Percentiles rank a stretch among this genome's conserved stretches.
These are phyloP conservation scores for Hypericum androsaemum DNA, from an alignment of 345 rosid genomes.

Conservation along the genomic window DNA sequence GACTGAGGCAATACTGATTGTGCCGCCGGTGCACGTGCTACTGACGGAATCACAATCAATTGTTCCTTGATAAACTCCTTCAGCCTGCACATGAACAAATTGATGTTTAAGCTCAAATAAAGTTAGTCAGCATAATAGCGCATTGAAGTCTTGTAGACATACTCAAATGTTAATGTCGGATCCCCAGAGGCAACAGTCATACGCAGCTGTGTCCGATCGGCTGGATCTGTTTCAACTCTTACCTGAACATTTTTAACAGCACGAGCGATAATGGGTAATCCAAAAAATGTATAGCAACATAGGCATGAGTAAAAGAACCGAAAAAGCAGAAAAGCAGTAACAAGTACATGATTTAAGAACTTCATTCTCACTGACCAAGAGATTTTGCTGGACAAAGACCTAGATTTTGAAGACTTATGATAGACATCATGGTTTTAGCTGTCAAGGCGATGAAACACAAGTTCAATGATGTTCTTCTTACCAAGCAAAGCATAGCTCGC, in stretches of 20 bases:
- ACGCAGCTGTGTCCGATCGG: conserved; percentile 96
- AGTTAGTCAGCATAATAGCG: not conserved
- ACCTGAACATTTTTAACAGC: conserved; percentile 27
- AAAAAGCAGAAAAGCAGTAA: too few relatives aligned
- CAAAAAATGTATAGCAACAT: too few relatives aligned
- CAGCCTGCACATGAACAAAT: conserved; percentile 42
- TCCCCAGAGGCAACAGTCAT: conserved; percentile 93
- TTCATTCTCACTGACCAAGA: too few relatives aligned
- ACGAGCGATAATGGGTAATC: too few relatives aligned
- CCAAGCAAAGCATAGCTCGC: conserved; percentile 86
- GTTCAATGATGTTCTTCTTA: conserved; percentile 18
- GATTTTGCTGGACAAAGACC: too few relatives aligned
- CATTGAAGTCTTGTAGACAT: conserved; percentile 16
- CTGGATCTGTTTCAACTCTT: conserved; percentile 95
- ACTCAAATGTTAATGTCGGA: conserved; percentile 79
- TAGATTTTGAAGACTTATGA: too few relatives aligned
- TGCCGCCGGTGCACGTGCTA: conserved; percentile 34
- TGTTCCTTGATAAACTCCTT: conserved; percentile 93
- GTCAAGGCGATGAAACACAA: too few relatives aligned
- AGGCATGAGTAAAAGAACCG: too few relatives aligned
- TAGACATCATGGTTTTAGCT: too few relatives aligned
- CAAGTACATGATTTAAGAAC: too few relatives aligned
- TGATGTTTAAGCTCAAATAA: not conserved
- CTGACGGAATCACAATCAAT: conserved; percentile 41
- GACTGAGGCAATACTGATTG: conserved; percentile 15